Base-by-base conservation (phyloP, 257 asterid genomes). In the Solanum appendiculatum region DNA sequence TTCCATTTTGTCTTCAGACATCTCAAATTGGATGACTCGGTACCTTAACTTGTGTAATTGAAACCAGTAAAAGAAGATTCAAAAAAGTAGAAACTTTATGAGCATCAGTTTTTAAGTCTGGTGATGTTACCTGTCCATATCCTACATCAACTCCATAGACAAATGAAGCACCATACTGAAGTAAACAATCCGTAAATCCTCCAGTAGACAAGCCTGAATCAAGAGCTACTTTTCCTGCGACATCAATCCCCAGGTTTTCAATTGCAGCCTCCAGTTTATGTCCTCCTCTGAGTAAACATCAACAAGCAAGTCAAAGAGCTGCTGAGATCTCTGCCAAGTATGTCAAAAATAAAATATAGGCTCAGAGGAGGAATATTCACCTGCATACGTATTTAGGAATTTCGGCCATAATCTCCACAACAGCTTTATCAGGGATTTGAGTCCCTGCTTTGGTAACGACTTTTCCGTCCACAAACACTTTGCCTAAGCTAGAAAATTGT, bases 181-280 rank as follows among this genome's bases (percentile, higher is more conserved):
- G 98, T 91, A 97, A 93, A 89, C 99, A 97, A 91, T 97, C 99
- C 3, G 99, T 97, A 93, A 97, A 97, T 64, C 99, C 99, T 86
- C 99, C 99, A 66, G 99, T 97, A 70, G 99, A 97, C 88, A 97
- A 94, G 86, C 99, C 99, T n/a, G 99, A 97, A 94, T 97, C 99
- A 40, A 97, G 99, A 89, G 95, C 98, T 74, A 97, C 98, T 90
- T 93, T 96, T 82, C 96, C 98, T 69, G 87, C 80, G n/a, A 95
- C 98, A 86, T 97, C 98, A 46, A 97, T 91, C 86, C 92, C 97
- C 86, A 97, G 92, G 86, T 94, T 95, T 90, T 96, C 98, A 85
- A 97, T 89, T 69, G 98, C 99, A 83, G 98, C 98, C 92, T 97
- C 99, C 89, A 97, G 89, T 88, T 97, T 97, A 89, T 95, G 93